A percentile compares a stretch with the other conserved stretches of the same genome.
Conservation (phyloP, 2,329 filamentous ascomycete genomes). For the Neurospora sp. region DNA sequence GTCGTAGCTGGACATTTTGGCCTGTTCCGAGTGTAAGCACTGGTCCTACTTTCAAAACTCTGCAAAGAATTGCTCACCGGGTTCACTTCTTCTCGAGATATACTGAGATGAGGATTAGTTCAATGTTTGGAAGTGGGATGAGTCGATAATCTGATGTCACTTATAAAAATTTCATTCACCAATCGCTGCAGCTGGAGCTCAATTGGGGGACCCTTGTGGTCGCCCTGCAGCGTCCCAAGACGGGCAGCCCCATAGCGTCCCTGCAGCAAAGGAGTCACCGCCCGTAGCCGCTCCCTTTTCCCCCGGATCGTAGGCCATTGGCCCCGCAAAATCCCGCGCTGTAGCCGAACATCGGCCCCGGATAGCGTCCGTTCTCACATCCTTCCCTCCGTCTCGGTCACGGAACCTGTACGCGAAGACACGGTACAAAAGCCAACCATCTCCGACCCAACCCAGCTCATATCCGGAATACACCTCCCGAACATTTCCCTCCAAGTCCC, state of each 20-base stretch:
- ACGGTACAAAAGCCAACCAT: background rate
- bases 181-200: background rate
- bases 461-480: background rate
- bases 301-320: background rate
- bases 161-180: background rate
- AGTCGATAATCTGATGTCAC: background rate
- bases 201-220: background rate
- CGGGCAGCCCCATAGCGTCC: background rate
- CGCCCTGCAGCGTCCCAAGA: background rate
- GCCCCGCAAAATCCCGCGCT: background rate
- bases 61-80: background rate
- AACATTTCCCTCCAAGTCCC: background rate
- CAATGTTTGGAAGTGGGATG: background rate
- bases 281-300: background rate
- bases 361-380: background rate
- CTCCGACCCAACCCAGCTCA: background rate
- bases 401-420: background rate
- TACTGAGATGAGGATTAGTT: background rate
- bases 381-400: background rate
- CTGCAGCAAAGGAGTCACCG: background rate
- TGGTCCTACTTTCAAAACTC: background rate
- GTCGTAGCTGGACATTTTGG: slow-evolving; percentile 18
- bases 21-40: background rate
- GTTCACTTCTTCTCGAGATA: background rate
- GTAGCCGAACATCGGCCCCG: background rate